These are phyloP conservation scores for Penicillium verhagenii DNA, from an alignment of 495 filamentous ascomycete species.

Conservation along the genomic window DNA sequence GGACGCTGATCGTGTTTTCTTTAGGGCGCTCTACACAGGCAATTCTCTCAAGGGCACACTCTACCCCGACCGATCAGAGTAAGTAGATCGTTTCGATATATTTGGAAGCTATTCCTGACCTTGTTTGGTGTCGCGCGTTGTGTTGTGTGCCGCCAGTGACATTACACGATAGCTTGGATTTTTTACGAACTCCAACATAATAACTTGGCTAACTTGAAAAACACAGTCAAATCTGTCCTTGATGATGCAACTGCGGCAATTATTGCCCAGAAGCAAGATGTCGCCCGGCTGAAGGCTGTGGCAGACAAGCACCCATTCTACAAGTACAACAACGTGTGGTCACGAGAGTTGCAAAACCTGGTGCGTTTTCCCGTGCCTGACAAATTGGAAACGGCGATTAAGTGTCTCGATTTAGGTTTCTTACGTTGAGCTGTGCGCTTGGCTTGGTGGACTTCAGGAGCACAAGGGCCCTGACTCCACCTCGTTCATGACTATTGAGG, in stretches of 20 bases:
- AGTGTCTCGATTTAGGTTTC: slow-evolving; percentile 43
- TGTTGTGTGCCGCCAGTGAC: background rate
- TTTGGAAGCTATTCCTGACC: background rate
- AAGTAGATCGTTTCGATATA: slow-evolving; percentile 28
- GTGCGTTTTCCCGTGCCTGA: slow-evolving; percentile 32
- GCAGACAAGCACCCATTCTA: slow-evolving; percentile 90
- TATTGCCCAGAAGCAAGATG: slow-evolving; percentile 43
- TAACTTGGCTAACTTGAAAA: slow-evolving; percentile 3
- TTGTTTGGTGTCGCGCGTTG: background rate
- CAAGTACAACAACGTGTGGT: slow-evolving; percentile 90
- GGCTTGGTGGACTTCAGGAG: slow-evolving; percentile 64
- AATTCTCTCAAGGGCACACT: slow-evolving; percentile 84
- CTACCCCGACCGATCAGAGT: slow-evolving; percentile 77
- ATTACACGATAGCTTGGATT: background rate
- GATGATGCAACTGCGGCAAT: slow-evolving; percentile 43
- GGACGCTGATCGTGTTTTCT: slow-evolving; percentile 6
- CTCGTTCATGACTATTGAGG: slow-evolving; percentile 78
- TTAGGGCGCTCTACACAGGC: slow-evolving; percentile 67
- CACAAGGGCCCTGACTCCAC: slow-evolving; percentile 38
- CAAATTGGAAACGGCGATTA: background rate
- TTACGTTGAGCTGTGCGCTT: slow-evolving; percentile 70
- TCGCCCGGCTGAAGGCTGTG: slow-evolving; percentile 57
- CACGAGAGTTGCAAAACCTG: slow-evolving; percentile 78
- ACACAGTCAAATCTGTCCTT: slow-evolving; percentile 44
- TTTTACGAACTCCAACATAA: background rate